Evolutionary conservation across 805 yeast genomes (phyloP).

Genomic region (Suhomyces emberorum): DNA sequence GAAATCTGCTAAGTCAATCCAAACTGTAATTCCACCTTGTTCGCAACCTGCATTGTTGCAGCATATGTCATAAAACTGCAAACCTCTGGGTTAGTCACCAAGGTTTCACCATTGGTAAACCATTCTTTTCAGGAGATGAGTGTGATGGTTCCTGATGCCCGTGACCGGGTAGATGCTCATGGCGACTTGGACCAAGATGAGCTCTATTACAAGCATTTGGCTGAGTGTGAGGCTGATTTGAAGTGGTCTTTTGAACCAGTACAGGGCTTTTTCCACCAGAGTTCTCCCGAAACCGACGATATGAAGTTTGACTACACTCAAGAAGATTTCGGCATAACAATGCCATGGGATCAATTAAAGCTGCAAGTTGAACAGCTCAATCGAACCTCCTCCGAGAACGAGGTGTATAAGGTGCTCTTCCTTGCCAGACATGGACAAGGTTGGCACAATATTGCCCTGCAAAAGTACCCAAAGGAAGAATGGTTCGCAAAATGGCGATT

Average conservation of each 20-base stretch:
- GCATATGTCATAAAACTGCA: no score
- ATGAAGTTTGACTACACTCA: slow-evolving; percentile 19
- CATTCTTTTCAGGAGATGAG: no score
- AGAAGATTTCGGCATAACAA: slow-evolving; percentile 17
- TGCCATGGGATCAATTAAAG: slow-evolving; percentile 16
- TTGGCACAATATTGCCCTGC: slow-evolving; percentile 21
- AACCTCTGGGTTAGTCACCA: no score
- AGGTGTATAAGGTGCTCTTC: slow-evolving; percentile 19
- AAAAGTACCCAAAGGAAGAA: slow-evolving; percentile 18
- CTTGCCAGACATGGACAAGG: slow-evolving; percentile 30
- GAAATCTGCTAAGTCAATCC: no score
- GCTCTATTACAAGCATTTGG: slow-evolving; percentile 11
- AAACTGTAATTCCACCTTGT: no score
- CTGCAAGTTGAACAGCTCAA: slow-evolving; percentile 14
- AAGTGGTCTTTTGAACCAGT: slow-evolving; percentile 25
- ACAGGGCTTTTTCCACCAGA: slow-evolving; percentile 23
- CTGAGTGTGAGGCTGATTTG: not conserved
- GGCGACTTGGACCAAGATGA: slow-evolving; percentile 21
- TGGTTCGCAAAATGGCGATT: slow-evolving; percentile 23
- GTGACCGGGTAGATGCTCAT: slow-evolving; percentile 33
- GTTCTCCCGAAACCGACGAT: slow-evolving; percentile 20
- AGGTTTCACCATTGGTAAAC: no score
- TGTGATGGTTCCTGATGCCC: slow-evolving; percentile 27
- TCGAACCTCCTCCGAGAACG: slow-evolving; percentile 11
- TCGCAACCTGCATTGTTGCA: no score